Conservation (phyloP, 306 rosid genomes). For the Comarum palustre region DNA sequence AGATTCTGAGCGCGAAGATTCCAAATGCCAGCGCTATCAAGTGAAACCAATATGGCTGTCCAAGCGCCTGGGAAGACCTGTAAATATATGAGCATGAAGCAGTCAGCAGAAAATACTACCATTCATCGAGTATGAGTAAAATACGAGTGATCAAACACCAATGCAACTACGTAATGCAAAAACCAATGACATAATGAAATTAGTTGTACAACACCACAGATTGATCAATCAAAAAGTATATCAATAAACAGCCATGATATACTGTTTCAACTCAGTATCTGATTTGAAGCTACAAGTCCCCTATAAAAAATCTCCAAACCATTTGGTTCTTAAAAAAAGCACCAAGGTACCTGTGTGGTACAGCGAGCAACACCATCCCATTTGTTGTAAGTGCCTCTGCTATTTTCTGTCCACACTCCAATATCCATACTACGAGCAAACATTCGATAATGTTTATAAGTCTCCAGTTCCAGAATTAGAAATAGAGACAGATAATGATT, state of each 20-base stretch:
- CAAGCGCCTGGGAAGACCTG: constrained; percentile 96
- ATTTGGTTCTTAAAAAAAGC: background rate
- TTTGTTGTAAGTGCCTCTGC: constrained; percentile 76
- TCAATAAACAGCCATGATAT: background rate
- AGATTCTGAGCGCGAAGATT: constrained; percentile 86
- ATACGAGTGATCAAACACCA: background rate
- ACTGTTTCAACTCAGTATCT: background rate
- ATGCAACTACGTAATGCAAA: background rate
- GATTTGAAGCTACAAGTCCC: background rate
- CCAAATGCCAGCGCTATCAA: constrained; percentile 90
- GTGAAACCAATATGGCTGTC: constrained; percentile 86
- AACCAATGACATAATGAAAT: background rate
- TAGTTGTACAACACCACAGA: background rate
- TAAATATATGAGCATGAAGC: constrained; percentile 13
- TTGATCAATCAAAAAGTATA: background rate
- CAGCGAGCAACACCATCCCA: constrained; percentile 82
- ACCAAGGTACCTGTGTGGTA: constrained; percentile 63
- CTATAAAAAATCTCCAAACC: background rate
- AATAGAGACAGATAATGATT: background rate
- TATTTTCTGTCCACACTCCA: constrained; percentile 83
- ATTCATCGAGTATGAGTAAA: background rate
- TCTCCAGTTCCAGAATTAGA: constrained; percentile 10
- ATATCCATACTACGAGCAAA: constrained; percentile 68
- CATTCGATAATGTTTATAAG: background rate
- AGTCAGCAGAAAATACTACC: background rate